These are phyloP conservation scores for Akanthomyces uredinophilus DNA, from an alignment of 2,329 filamentous ascomycete species.

Conservation along the genomic window DNA sequence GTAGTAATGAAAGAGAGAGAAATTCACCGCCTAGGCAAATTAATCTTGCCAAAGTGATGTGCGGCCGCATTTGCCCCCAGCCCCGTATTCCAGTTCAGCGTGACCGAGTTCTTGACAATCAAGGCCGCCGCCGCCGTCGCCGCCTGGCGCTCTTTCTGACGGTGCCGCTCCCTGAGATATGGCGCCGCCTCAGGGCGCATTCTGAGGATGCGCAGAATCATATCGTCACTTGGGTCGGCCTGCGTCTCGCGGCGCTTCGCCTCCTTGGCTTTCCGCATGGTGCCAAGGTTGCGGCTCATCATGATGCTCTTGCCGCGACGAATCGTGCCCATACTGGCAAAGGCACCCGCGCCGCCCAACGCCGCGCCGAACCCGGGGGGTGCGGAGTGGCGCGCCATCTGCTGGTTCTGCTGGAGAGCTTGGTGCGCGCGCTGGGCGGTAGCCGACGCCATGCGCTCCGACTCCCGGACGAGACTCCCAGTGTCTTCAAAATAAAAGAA, in stretches of 20 bases:
- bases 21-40: conserved; percentile 42
- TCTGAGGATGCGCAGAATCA: conserved; percentile 89
- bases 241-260: conserved; percentile 94
- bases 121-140: conserved; percentile 86
- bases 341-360: conserved; percentile 35
- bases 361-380: conserved; percentile 44
- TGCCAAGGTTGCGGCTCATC: conserved; percentile 89
- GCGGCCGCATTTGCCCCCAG: conserved; percentile 23
- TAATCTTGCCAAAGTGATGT: conserved; percentile 42
- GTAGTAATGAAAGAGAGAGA: neutral
- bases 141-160: conserved; percentile 89
- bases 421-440: conserved; percentile 71
- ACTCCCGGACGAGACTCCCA: conserved; percentile 87
- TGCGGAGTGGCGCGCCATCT: conserved; percentile 63
- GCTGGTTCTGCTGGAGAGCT: conserved; percentile 46
- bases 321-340: conserved; percentile 65
- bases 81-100: conserved; percentile 47
- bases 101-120: conserved; percentile 88
- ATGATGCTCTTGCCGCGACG: conserved; percentile 75
- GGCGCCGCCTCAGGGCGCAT: conserved; percentile 88
- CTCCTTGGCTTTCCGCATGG: conserved; percentile 93
- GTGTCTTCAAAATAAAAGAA: conserved; percentile 98
- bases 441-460: conserved; percentile 88
- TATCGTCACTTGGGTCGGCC: conserved; percentile 94
- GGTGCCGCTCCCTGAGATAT: conserved; percentile 84